phyloP scores from a whole-genome alignment of 2,329 filamentous ascomycete species.

The Curvularia verruculosa region DNA sequence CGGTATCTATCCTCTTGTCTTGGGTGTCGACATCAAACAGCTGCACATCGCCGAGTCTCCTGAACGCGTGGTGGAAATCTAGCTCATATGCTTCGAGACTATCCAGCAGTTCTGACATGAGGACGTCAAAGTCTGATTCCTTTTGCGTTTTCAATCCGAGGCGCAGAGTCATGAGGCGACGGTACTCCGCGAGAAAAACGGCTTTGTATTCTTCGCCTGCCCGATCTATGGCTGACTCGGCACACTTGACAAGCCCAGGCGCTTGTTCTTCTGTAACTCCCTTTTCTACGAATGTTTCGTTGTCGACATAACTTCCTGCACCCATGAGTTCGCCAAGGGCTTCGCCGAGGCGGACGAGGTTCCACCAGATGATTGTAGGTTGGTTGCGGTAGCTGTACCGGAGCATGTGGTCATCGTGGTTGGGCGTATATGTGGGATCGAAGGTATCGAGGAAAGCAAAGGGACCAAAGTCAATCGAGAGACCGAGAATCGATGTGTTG shows the following conservation, averaged over 20 bases:
- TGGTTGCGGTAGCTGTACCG: conserved; percentile 94
- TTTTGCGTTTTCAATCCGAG: conserved; percentile 75
- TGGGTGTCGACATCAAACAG: conserved; percentile 69
- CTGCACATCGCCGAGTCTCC: conserved; percentile 71
- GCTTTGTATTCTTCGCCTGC: conserved; percentile 86
- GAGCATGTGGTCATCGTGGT: conserved; percentile 88
- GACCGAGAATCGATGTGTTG: conserved; percentile 88
- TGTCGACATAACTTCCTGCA: conserved; percentile 73
- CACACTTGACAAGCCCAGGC: conserved; percentile 73
- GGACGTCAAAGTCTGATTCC: conserved; percentile 75
- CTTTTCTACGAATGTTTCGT: conserved; percentile 70
- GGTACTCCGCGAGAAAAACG: conserved; percentile 89
- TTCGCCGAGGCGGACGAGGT: conserved; percentile 89
- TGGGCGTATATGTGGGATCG: conserved; percentile 91
- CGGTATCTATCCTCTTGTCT: conserved; percentile 66
- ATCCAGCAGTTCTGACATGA: conserved; percentile 85
- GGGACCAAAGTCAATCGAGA: conserved; percentile 93
- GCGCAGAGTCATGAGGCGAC: conserved; percentile 77
- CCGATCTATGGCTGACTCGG: conserved; percentile 81
- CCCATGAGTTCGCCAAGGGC: conserved; percentile 87
- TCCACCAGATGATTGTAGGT: conserved; percentile 98
- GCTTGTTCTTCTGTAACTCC: conserved; percentile 75
- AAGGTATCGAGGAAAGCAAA: conserved; percentile 99
- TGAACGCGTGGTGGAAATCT: conserved; percentile 95
- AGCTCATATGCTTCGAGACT: conserved; percentile 80